phyloP scores from a whole-genome alignment of 192 early-diverging fungal species.

The Entomortierella lignicola region DNA sequence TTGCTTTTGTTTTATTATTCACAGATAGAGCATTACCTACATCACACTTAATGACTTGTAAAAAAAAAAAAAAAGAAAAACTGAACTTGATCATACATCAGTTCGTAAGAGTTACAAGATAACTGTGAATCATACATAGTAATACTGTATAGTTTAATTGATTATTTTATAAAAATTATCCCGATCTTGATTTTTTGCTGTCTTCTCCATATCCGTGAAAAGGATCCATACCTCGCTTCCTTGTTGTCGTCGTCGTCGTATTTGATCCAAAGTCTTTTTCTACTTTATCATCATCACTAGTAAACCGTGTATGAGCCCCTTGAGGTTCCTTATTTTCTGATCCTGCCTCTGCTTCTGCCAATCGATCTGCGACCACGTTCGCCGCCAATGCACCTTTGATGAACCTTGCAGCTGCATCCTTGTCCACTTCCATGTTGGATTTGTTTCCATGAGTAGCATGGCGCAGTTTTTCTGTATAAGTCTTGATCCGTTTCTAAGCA shows the following conservation, averaged over 20 bases:
- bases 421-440: constrained; percentile 58
- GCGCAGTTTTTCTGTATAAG: constrained; percentile 28
- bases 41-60: too few relatives aligned
- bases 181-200: constrained; percentile 25
- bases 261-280: not conserved
- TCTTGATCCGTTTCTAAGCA: constrained; percentile 60
- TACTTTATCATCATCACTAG: not conserved
- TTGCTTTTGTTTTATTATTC: too few relatives aligned
- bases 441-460: constrained; percentile 27
- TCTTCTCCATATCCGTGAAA: constrained; percentile 33
- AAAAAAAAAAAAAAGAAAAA: too few relatives aligned
- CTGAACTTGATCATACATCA: too few relatives aligned
- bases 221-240: constrained; percentile 40
- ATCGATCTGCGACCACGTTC: constrained; percentile 21
- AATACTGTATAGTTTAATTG: too few relatives aligned
- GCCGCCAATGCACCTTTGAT: constrained; percentile 56
- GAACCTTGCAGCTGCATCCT: constrained; percentile 62
- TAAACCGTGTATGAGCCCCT: constrained; percentile 20
- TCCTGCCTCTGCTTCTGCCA: constrained; percentile 6
- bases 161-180: not conserved
- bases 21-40: too few relatives aligned
- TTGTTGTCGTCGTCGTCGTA: not conserved
- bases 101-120: too few relatives aligned
- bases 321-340: constrained; percentile 1
- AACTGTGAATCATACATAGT: too few relatives aligned